Percentiles rank a stretch among this genome's conserved stretches.
phyloP scores from a whole-genome alignment of 192 early-diverging fungal species.

The Rhizophagus clarus region DNA sequence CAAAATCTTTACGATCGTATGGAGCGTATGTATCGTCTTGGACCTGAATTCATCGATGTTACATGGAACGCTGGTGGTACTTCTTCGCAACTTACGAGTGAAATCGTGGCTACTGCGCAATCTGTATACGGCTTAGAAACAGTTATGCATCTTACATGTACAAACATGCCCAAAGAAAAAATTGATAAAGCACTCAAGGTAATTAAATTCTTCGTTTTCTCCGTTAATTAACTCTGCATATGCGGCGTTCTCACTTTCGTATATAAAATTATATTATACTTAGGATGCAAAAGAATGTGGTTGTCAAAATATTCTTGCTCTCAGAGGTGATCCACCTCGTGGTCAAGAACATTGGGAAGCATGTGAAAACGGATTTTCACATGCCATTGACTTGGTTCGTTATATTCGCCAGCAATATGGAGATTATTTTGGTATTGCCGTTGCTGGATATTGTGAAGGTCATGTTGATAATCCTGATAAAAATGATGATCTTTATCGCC shows the following conservation, averaged over 20 bases:
- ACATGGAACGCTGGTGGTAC: conserved; percentile 98
- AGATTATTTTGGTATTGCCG: conserved; percentile 94
- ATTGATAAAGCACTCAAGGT: conserved; percentile 81
- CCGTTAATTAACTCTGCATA: background rate
- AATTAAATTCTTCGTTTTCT: background rate
- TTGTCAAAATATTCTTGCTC: conserved; percentile 92
- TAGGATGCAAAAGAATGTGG: conserved; percentile 82
- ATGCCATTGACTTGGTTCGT: conserved; percentile 86
- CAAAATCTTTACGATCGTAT: conserved; percentile 94
- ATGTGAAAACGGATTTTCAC: conserved; percentile 74
- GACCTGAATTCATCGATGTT: conserved; percentile 94
- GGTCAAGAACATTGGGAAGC: conserved; percentile 79
- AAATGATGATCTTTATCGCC: conserved; percentile 72
- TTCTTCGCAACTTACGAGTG: conserved; percentile 85
- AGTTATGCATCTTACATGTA: conserved; percentile 97
- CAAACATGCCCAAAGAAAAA: conserved; percentile 91
- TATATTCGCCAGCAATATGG: conserved; percentile 87
- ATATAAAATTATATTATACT: conserved; percentile 2
- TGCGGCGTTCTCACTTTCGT: background rate
- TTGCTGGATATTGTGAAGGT: conserved; percentile 98
- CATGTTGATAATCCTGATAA: conserved; percentile 79
- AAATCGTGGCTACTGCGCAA: conserved; percentile 86
- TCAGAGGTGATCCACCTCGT: conserved; percentile 92
- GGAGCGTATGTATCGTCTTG: conserved; percentile 88
- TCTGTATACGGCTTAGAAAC: conserved; percentile 90